A percentile compares a stretch with the other conserved stretches of the same genome.
phyloP scores from a whole-genome alignment of 2,329 filamentous ascomycete species.

The Blastomyces gilchristii region DNA sequence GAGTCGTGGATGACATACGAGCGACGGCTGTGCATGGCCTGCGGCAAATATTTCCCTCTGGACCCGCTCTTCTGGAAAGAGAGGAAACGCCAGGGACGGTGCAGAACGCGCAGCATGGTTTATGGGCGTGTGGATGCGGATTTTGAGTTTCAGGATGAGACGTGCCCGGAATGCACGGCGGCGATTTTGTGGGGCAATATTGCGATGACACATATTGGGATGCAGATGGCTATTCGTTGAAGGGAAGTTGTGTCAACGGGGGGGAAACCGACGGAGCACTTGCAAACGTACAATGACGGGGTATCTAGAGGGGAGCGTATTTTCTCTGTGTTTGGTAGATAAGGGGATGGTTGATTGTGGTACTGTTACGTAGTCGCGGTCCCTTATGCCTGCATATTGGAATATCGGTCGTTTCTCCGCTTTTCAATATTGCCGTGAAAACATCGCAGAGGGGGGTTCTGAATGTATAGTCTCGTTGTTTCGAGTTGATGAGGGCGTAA shows the following conservation, averaged over 20 bases:
- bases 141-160: conserved; percentile 11
- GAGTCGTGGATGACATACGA: conserved; percentile 8
- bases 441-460: neutral
- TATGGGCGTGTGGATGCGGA: conserved; percentile 11
- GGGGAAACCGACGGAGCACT: neutral
- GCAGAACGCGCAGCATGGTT: conserved; percentile 10
- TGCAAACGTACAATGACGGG: neutral
- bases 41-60: conserved; percentile 12
- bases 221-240: conserved; percentile 8
- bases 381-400: neutral
- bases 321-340: neutral
- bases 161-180: conserved; percentile 14
- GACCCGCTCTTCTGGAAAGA: conserved; percentile 9
- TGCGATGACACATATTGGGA: conserved; percentile 2
- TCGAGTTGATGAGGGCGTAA: neutral
- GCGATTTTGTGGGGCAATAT: conserved; percentile 8
- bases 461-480: neutral
- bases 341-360: neutral
- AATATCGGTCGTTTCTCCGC: neutral
- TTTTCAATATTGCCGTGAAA: neutral
- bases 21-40: conserved; percentile 10
- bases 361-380: neutral
- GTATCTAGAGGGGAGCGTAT: neutral
- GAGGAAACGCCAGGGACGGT: conserved; percentile 5
- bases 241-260: neutral